Base-by-base conservation (phyloP, 2,329 filamentous ascomycete genomes). In the Herpotrichia juniperi region DNA sequence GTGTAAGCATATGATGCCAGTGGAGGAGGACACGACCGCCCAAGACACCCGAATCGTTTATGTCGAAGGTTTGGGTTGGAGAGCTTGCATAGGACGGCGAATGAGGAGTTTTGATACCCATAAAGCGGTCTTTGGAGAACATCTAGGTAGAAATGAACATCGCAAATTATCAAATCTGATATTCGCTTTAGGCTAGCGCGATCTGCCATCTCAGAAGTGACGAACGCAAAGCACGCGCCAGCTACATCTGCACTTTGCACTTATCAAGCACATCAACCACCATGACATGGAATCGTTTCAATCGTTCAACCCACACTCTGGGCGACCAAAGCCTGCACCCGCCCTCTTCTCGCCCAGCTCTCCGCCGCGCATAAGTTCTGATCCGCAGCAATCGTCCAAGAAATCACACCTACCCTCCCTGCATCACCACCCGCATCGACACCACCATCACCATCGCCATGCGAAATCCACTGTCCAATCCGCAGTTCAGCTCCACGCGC, bases 391-490 rank as follows among this genome's bases (percentile, higher is more conserved):
- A 39, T 46, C 60, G 10, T 54, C 61, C 9, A 71, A 67, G 49
- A 66, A 59, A 45, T 56, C 68, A 39, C 68, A 71, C 43, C 58
- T 66, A 10, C 62, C 64, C 45, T 58, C 63, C 39, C 66, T 63
- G 51, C 67, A 63, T 57, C 67, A 67, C 28, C 56, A 62, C 21
- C 75, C 75, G 25, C 63, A 54, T 40, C 56, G 61, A 24, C 60
- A 67, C 46, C 64, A 71, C 32, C 67, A 56, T 44, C 50, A 51
- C 37, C 51, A 52, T 28, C 52, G 51, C 19, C 75, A 79, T 51
- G 74, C 64, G 11, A 78, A 75, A 57, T 75, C 78, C 53, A 72
- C 71, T 1, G 73, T 78, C 25, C 75, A 78, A 53, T 78, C 76
- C 16, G 76, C 76, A 9, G 69, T 77, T 5, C 75, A 78, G 53